phyloP scores from a whole-genome alignment of 2,329 filamentous ascomycete genomes.

The Apiospora koreana region DNA sequence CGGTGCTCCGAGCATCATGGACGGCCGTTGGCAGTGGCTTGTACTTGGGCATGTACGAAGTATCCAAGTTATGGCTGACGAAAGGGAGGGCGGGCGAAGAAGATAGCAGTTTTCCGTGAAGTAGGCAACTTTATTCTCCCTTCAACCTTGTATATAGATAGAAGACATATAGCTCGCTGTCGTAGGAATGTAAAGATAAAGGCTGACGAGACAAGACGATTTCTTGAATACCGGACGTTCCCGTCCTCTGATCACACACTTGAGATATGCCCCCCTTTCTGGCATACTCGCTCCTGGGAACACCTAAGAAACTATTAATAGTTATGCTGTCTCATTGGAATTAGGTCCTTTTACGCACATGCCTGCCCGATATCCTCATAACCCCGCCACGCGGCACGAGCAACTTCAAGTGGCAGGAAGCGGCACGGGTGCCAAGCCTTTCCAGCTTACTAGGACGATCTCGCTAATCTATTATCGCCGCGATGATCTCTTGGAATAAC shows the following conservation, averaged over 20 bases:
- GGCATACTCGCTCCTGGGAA: too few relatives aligned
- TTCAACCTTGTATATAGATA: neutral
- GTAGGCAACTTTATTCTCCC: neutral
- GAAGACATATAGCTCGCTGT: neutral
- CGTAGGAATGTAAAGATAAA: neutral
- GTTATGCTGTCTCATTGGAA: too few relatives aligned
- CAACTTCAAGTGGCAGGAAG: neutral
- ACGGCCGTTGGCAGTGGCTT: conserved; percentile 80
- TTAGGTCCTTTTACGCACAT: too few relatives aligned
- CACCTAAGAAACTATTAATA: too few relatives aligned
- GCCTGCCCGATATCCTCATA: neutral
- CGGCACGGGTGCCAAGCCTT: neutral
- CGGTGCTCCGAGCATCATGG: conserved; percentile 72
- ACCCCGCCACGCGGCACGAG: neutral
- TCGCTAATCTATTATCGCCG: neutral
- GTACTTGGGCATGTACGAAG: conserved; percentile 86
- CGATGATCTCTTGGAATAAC: neutral
- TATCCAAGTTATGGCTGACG: conserved; percentile 65
- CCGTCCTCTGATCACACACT: too few relatives aligned
- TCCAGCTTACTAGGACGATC: neutral
- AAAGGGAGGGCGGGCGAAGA: conserved; percentile 40
- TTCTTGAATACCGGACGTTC: too few relatives aligned
- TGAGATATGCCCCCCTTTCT: too few relatives aligned
- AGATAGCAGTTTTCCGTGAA: conserved; percentile 23
- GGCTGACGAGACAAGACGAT: neutral